These are phyloP conservation scores for Komagataella kurtzmanii DNA, from an alignment of 805 yeast species.

Conservation along the genomic window DNA sequence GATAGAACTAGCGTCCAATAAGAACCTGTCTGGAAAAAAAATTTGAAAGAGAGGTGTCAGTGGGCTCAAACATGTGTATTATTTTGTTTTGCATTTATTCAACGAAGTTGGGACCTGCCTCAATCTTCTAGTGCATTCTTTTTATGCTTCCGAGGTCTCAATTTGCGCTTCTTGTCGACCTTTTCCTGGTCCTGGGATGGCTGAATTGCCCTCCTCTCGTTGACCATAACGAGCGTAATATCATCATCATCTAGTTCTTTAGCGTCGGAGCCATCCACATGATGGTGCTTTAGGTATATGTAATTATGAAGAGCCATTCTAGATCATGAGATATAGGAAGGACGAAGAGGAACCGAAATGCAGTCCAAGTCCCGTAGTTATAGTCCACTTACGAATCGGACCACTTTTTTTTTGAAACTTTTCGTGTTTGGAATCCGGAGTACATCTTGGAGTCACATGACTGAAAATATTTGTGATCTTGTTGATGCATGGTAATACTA, in stretches of 20 bases:
- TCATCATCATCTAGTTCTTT: not conserved
- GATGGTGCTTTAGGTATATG: slow-evolving; percentile 23
- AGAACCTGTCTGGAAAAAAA: slow-evolving; percentile 34
- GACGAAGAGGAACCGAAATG: not conserved
- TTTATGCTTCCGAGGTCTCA: not conserved
- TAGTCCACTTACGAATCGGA: not conserved
- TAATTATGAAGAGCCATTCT: slow-evolving; percentile 31
- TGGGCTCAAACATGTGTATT: slow-evolving; percentile 22
- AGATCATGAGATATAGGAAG: not conserved
- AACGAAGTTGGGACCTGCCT: not conserved
- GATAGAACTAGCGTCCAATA: slow-evolving; percentile 22
- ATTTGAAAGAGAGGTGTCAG: slow-evolving; percentile 42
- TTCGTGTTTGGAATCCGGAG: not conserved
- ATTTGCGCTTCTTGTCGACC: not conserved
- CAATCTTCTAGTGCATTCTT: not conserved
- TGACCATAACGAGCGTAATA: not conserved
- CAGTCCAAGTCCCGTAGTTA: not conserved
- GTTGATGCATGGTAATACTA: not conserved
- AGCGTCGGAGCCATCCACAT: not conserved
- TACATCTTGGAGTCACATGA: not conserved
- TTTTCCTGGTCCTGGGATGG: not conserved
- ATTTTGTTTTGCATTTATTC: not conserved
- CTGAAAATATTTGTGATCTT: not conserved
- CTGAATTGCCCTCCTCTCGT: not conserved
- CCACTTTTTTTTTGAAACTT: not conserved